These are phyloP conservation scores for Phytophthora tentaculata DNA, from an alignment of 352 stramenopile genomes.

Conservation along the genomic window DNA sequence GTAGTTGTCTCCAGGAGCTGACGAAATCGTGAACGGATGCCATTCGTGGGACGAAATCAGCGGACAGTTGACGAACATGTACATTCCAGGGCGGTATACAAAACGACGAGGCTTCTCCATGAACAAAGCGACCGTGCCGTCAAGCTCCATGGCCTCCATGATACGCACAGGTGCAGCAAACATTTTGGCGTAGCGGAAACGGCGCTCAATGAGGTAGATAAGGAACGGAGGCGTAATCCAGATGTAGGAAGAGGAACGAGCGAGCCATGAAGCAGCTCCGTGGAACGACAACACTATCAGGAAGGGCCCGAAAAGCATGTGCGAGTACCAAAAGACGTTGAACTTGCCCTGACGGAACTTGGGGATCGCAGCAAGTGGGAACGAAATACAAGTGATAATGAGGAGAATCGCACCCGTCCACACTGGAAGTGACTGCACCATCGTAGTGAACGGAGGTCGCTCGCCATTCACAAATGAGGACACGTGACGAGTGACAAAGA, in stretches of 20 bases:
- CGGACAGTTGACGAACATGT: constrained; percentile 90
- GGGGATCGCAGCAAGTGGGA: constrained; percentile 72
- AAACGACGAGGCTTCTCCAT: constrained; percentile 83
- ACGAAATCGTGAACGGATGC: constrained; percentile 94
- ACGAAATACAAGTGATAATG: constrained; percentile 68
- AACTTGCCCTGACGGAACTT: constrained; percentile 80
- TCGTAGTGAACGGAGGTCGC: constrained; percentile 65
- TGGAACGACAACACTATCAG: constrained; percentile 71
- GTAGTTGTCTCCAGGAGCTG: constrained; percentile 83
- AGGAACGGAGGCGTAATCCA: constrained; percentile 72
- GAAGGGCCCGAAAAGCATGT: constrained; percentile 83
- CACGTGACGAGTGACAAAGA: constrained; percentile 66
- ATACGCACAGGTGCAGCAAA: constrained; percentile 70
- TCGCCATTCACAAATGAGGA: constrained; percentile 52
- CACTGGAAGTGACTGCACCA: constrained; percentile 73
- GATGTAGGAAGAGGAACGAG: constrained; percentile 58
- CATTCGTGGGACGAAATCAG: constrained; percentile 84
- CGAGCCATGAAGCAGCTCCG: constrained; percentile 70
- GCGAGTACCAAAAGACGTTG: constrained; percentile 85
- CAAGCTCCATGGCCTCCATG: constrained; percentile 69
- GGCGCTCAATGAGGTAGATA: constrained; percentile 75
- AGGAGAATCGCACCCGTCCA: constrained; percentile 79
- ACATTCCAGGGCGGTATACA: constrained; percentile 81
- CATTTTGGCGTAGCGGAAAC: constrained; percentile 77
- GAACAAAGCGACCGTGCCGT: constrained; percentile 73